Evolutionary conservation across 2,329 filamentous ascomycete genomes (phyloP), one percentile per base, ranked within the genome.

Genomic region (Beauveria australis): DNA sequence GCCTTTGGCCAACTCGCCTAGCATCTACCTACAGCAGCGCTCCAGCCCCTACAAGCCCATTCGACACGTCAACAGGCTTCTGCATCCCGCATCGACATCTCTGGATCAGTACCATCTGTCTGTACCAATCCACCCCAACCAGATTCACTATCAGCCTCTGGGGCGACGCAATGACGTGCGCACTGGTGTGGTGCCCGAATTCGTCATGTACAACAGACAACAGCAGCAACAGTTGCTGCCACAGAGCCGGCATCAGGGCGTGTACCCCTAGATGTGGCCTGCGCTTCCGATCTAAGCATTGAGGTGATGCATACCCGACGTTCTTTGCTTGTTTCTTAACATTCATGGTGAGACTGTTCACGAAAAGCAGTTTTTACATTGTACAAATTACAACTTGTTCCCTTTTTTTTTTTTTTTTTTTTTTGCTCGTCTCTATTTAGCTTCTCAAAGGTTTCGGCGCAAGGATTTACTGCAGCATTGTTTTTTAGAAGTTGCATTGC

Each of bases 11-110:
- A 83, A 94, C 64, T 97, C 94, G 37, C 93, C 93, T 1, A 92
- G 89, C 12, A 85, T 91, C 68, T 95, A 95, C 74, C 79, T 97
- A 43, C 89, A 90, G 69, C 91, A 96, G 71, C 85, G 94, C 61
- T 87, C 89, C 64, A 97, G 93, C 60, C 94, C 94, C 3, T 97
- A 97, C 74, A 89, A 91, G 64, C 93, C 93, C 1, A 88, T 97
- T 44, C 89, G 92, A 58, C 84, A 91, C 63, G 91, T 97, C 62
- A 92, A 94, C 66, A 96, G 91, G 0, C 82, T 97, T n/a, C 80
- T 97, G 33, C 91, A 94, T 62, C 91, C 92, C 7, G 89, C 92
- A 0, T 89, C 90, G 26, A 81, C 86, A 9, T 91, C 91, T 8
- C 82, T 95, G 64, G 88, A 93, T 64, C 83, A 89, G 66, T 88